A percentile compares a stretch with the other conserved stretches of the same genome.
phyloP scores from a whole-genome alignment of 768 basidiomycete species.

The Russula ochroleuca region DNA sequence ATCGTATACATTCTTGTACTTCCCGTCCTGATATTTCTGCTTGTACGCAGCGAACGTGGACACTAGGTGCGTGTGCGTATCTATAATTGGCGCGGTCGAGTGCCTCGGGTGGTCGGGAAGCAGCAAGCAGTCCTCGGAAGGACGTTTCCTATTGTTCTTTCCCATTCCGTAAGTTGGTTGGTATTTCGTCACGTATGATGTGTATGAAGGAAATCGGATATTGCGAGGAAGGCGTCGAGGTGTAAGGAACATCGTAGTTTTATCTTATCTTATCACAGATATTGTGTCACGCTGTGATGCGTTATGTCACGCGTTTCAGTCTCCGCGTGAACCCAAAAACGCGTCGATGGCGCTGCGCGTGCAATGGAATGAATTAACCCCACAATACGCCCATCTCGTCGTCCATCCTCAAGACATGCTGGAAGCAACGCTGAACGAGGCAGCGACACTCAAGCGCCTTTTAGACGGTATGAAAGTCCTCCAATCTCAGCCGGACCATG shows the following conservation, averaged over 20 bases:
- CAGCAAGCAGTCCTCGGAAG: constrained; percentile 18
- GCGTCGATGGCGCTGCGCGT: background rate
- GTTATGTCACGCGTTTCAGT: constrained; percentile 28
- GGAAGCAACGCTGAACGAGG: constrained; percentile 88
- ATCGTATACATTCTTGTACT: constrained; percentile 54
- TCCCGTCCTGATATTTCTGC: constrained; percentile 54
- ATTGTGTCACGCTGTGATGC: constrained; percentile 6
- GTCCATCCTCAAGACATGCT: constrained; percentile 49
- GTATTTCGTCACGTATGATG: background rate
- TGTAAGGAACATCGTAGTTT: background rate
- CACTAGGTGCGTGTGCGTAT: constrained; percentile 83
- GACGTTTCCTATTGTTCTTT: constrained; percentile 27
- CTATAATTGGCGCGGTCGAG: constrained; percentile 49
- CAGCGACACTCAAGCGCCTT: constrained; percentile 85
- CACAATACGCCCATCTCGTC: background rate
- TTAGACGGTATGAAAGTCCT: constrained; percentile 71
- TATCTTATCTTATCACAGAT: background rate
- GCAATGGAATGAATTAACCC: background rate
- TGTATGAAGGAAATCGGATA: background rate
- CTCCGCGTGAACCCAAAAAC: constrained; percentile 20
- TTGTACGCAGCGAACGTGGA: constrained; percentile 66
- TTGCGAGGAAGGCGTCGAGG: background rate
- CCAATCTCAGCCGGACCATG: constrained; percentile 1
- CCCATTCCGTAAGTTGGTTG: background rate
- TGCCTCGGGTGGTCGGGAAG: constrained; percentile 23